Base-by-base conservation (phyloP, 2,329 filamentous ascomycete species). In the Scleromitrula shiraiana region DNA sequence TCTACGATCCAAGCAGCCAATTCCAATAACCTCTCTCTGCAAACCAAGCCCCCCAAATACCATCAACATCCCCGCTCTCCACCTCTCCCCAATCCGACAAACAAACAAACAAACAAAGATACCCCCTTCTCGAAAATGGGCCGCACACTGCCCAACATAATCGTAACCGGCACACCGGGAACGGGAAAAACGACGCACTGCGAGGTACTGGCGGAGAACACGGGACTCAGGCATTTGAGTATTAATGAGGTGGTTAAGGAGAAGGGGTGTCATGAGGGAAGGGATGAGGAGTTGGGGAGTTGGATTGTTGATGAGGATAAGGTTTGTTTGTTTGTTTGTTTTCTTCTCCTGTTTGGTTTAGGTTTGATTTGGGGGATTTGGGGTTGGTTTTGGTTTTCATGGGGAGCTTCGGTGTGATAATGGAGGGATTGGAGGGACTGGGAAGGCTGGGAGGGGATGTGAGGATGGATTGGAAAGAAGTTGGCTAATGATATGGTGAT, bases 231-330 rank as follows among this genome's bases (percentile, higher is more conserved):
- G 60, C 90, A 96, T 66, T 67, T 98, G 12, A 85, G 85, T 8
- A 80, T 98, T 61, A 98, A 97, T 67, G 80, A 95, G 59, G 74
- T 97, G 32, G 90, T 94, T 53, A 96, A 95, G 68, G 87, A 95
- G 53, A 79, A 83, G 56, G 80, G 77, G 50, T 96, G 90, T 62
- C 86, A 93, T 62, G 89, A 95, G 62, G 86, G 86, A 20, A 95
- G 80, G 69, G 88, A 94, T 58, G 85, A 94, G 36, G 85, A 90
- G 65, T 82, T 83, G 46, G 80, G 88, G 64, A 89, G 85, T 60
- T 94, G 86, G 81, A 85, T 97, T 50, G 90, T 98, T 14, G 91
- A 98, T 63, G 93, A 98, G 67, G 93, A 98, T 64, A 95, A 94
- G 76, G 88, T 89, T 62, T 52, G 68, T 60, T 29, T 5, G n/a